These are phyloP conservation scores for Talaromyces sp. DNA, from an alignment of 2,329 filamentous ascomycete species.

Conservation along the genomic window DNA sequence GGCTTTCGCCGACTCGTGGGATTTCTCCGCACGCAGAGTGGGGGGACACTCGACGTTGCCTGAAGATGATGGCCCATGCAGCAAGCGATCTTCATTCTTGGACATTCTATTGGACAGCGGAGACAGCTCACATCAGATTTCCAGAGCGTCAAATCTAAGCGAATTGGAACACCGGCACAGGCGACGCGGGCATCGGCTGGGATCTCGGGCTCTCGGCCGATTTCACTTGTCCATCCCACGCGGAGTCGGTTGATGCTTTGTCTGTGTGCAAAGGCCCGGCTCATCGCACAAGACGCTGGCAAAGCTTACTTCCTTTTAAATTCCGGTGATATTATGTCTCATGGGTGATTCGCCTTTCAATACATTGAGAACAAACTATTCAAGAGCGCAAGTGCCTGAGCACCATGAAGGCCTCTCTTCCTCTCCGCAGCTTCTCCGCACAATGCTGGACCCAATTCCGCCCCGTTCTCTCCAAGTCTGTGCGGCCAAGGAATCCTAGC, in stretches of 20 bases:
- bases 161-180: neutral
- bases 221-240: neutral
- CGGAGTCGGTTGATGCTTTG: neutral
- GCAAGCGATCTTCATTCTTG: neutral
- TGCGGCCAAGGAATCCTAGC: neutral
- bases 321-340: neutral
- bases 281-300: neutral
- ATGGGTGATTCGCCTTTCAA: neutral
- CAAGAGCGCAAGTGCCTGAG: neutral
- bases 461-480: conserved; percentile 14
- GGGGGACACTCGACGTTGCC: neutral
- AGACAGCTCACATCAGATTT: neutral
- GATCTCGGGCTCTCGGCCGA: neutral
- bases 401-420: conserved; percentile 19
- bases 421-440: conserved; percentile 22
- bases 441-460: conserved; percentile 19
- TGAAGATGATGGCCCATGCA: neutral
- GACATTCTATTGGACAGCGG: neutral
- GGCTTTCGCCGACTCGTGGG: neutral
- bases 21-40: neutral
- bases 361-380: neutral
- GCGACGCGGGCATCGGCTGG: neutral
- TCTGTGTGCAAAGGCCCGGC: neutral
- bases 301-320: neutral
- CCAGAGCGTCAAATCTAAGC: neutral